phyloP scores from a whole-genome alignment of 2,329 filamentous ascomycete species.

The Chalaropsis ovoidea region DNA sequence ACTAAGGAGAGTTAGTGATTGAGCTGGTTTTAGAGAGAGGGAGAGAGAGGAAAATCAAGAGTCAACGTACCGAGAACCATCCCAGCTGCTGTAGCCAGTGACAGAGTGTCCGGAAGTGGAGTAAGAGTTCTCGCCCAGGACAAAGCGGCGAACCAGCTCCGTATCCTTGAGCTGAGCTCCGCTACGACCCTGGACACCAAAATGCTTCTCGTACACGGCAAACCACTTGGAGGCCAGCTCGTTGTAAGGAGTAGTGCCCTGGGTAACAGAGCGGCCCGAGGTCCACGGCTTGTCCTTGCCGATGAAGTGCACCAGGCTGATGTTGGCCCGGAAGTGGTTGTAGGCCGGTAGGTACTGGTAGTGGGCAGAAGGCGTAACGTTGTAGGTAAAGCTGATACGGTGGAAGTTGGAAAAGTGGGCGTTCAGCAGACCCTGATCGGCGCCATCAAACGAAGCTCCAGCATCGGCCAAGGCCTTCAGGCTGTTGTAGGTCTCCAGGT shows the following conservation, averaged over 20 bases:
- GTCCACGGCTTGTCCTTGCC: conserved; percentile 85
- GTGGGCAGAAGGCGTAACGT: conserved; percentile 89
- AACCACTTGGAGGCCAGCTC: conserved; percentile 86
- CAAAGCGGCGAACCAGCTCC: conserved; percentile 44
- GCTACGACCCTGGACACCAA: conserved; percentile 39
- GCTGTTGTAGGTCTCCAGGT: conserved; percentile 78
- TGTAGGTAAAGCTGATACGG: conserved; percentile 87
- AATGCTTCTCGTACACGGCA: conserved; percentile 85
- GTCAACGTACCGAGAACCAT: conserved; percentile 27
- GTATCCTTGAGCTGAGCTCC: conserved; percentile 21
- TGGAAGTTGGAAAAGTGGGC: conserved; percentile 87
- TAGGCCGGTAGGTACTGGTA: conserved; percentile 98
- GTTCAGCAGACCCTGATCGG: conserved; percentile 90
- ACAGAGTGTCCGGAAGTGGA: conserved; percentile 17
- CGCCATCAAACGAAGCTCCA: conserved; percentile 91
- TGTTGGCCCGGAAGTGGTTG: conserved; percentile 79
- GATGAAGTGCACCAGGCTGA: conserved; percentile 91
- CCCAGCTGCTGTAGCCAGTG: conserved; percentile 23
- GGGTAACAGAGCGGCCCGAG: conserved; percentile 43
- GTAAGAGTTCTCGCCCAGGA: conserved; percentile 42
- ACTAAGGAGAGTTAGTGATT: conserved; percentile 1
- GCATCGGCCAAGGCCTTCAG: conserved; percentile 72
- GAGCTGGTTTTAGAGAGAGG: not conserved
- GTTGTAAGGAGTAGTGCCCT: conserved; percentile 38
- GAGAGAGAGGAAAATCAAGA: not conserved